phyloP scores from a whole-genome alignment of 2,329 filamentous ascomycete genomes.

The Colletotrichum sojae region DNA sequence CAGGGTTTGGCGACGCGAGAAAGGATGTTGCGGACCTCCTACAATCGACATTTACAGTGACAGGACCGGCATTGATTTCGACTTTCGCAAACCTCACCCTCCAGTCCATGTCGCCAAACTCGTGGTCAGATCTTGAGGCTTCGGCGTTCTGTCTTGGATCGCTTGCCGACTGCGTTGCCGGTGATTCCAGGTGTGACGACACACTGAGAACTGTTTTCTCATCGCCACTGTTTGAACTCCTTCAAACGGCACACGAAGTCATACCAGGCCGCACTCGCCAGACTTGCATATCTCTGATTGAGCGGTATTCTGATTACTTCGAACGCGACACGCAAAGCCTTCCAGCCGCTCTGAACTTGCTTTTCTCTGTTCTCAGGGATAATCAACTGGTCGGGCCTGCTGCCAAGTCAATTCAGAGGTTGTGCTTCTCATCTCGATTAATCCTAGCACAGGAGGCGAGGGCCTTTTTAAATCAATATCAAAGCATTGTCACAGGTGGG shows the following conservation, averaged over 20 bases:
- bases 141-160: conserved; percentile 75
- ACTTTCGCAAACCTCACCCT: conserved; percentile 71
- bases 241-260: conserved; percentile 62
- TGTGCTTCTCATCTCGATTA: conserved; percentile 82
- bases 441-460: conserved; percentile 77
- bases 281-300: conserved; percentile 78
- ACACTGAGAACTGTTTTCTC: conserved; percentile 74
- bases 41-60: conserved; percentile 77
- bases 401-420: conserved; percentile 79
- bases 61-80: conserved; percentile 68
- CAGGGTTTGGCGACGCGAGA: conserved; percentile 79
- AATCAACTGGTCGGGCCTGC: conserved; percentile 75
- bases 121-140: conserved; percentile 74
- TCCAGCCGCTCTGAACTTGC: conserved; percentile 78
- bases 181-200: conserved; percentile 70
- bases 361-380: conserved; percentile 79
- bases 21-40: conserved; percentile 86
- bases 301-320: conserved; percentile 83
- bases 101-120: conserved; percentile 61
- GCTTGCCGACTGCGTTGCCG: conserved; percentile 75
- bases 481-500: conserved; percentile 70
- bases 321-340: conserved; percentile 77
- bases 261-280: conserved; percentile 76
- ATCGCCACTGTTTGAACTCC: conserved; percentile 69
- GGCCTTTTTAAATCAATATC: conserved; percentile 80